phyloP scores from a whole-genome alignment of 768 basidiomycete genomes.

The Leccinum broughii region DNA sequence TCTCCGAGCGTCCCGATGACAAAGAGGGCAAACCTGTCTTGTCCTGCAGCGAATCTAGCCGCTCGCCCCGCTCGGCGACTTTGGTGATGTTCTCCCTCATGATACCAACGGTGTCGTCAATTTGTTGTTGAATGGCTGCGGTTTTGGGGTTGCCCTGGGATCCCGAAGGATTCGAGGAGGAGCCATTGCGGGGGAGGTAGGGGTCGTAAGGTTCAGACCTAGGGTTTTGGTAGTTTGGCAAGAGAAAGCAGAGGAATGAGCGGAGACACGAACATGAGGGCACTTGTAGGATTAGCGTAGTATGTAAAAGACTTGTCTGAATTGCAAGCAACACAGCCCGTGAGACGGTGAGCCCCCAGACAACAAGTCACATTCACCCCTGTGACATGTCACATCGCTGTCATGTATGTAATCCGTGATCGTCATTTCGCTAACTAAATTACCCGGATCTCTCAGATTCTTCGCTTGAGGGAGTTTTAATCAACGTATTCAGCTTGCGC shows the following conservation, averaged over 20 bases:
- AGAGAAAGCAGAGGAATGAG: constrained; percentile 8
- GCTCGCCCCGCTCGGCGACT: constrained; percentile 93
- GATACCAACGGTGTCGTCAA: constrained; percentile 94
- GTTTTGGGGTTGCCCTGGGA: constrained; percentile 73
- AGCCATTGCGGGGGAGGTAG: constrained; percentile 86
- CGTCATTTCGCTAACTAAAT: too few species aligned
- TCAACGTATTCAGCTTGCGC: too few species aligned
- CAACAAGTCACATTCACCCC: neutral
- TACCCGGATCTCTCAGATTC: too few species aligned
- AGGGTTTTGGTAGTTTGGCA: constrained; percentile 15
- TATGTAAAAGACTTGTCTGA: too few species aligned
- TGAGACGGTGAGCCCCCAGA: neutral
- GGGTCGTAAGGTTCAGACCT: constrained; percentile 99
- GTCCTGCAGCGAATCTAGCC: constrained; percentile 92
- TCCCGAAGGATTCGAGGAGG: constrained; percentile 54
- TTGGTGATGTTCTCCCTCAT: constrained; percentile 99
- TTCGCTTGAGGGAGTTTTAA: too few species aligned
- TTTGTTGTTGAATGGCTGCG: constrained; percentile 94
- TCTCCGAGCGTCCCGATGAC: neutral
- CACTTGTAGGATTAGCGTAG: too few species aligned
- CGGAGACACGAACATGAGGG: constrained; percentile 29
- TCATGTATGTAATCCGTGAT: too few species aligned
- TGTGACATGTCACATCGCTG: neutral
- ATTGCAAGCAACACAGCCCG: neutral
- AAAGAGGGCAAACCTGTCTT: constrained; percentile 82